phyloP scores from a whole-genome alignment of 2,329 filamentous ascomycete species.

The Exophiala calicioides region DNA sequence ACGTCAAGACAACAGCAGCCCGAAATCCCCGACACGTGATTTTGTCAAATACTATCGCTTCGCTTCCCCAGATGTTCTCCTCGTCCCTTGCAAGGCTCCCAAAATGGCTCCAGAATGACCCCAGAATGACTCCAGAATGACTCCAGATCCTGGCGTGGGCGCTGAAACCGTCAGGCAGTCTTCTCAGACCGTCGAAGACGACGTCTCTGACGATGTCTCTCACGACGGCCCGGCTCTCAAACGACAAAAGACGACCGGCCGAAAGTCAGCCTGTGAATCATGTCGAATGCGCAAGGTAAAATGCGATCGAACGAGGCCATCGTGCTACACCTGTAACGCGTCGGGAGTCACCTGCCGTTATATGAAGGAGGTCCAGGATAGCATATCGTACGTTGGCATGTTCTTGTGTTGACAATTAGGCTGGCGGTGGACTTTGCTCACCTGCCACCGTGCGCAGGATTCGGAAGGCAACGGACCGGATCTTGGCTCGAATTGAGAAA shows the following conservation, averaged over 20 bases:
- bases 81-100: too few species aligned
- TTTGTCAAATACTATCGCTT: too few species aligned
- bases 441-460: neutral
- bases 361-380: constrained; percentile 10
- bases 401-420: constrained; percentile 8
- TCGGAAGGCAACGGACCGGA: neutral
- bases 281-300: constrained; percentile 35
- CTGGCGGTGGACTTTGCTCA: constrained; percentile 12
- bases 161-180: too few species aligned
- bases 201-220: too few species aligned
- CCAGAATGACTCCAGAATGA: too few species aligned
- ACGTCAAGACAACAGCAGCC: too few species aligned
- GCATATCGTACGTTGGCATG: constrained; percentile 13
- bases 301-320: constrained; percentile 32
- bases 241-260: constrained; percentile 5
- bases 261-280: constrained; percentile 32
- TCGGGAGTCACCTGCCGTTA: constrained; percentile 32
- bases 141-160: too few species aligned
- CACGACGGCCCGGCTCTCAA: neutral
- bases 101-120: too few species aligned
- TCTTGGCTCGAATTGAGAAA: constrained; percentile 11
- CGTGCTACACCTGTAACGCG: constrained; percentile 28
- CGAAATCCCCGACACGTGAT: too few species aligned
- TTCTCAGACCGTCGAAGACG: neutral
- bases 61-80: too few species aligned